phyloP scores from a whole-genome alignment of 345 rosid genomes.

The Salix caprea region DNA sequence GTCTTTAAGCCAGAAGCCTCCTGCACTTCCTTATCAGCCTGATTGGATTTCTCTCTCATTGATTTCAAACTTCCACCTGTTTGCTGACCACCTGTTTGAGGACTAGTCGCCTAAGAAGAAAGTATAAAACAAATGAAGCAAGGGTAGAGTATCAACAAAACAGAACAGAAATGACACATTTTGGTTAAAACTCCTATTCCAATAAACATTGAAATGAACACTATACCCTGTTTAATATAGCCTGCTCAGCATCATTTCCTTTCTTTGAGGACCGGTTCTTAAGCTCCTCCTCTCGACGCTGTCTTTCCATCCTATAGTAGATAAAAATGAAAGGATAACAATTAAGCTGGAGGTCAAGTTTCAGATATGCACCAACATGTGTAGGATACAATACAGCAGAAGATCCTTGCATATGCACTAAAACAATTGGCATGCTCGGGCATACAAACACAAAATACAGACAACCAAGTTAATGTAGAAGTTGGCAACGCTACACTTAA shows the following conservation, averaged over 20 bases:
- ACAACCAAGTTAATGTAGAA: neutral
- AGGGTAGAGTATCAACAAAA: neutral
- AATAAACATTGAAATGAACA: constrained; percentile 12
- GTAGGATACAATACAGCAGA: neutral
- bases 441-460: neutral
- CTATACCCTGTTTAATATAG: constrained; percentile 64
- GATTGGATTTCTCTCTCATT: constrained; percentile 66
- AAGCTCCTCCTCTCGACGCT: constrained; percentile 90
- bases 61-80: constrained; percentile 83
- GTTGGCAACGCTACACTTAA: neutral
- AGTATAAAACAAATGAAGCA: constrained; percentile 1
- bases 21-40: constrained; percentile 64
- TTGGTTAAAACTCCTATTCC: constrained; percentile 11
- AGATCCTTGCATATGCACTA: neutral
- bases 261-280: constrained; percentile 81
- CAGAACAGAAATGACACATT: neutral
- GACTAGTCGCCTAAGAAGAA: constrained; percentile 71
- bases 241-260: constrained; percentile 78
- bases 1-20: constrained; percentile 79
- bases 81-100: constrained; percentile 62
- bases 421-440: neutral
- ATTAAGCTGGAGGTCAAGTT: neutral
- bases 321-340: neutral
- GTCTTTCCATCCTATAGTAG: constrained; percentile 79
- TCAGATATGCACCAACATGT: neutral